Evolutionary conservation across 345 rosid genomes (phyloP), one percentile per base, ranked within the genome.

Genomic region (Citrus unshiu): DNA sequence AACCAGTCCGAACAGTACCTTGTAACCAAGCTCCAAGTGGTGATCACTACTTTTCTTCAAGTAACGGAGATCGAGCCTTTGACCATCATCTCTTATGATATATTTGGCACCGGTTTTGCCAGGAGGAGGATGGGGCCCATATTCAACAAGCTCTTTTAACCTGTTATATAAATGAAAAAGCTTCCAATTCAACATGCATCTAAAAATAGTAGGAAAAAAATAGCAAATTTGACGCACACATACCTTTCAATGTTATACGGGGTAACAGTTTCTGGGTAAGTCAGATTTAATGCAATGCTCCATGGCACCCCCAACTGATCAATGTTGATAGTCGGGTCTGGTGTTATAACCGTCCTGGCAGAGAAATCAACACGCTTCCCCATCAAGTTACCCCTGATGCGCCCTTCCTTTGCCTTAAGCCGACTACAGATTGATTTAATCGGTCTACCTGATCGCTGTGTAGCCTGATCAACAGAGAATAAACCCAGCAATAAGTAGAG

Each of bases 291-390:
- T 27, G 97, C 98, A 78, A 93, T 95, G 86, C 98, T 95, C 99
- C 98, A 95, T 6, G 99, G 99, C 32, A 95, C 99, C 25, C 99
- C 99, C 66, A 95, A 89, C 76, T 95, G 80, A 88, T 95, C 99
- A 51, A 95, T 93, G 84, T 95, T 95, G 61, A 95, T 92, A 72
- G 85, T 95, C 59, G 99, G 99, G 83, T 95, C 99, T n/a, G 98
- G 99, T 40, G 99, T 95, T 67, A 95, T 95, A 81, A 93, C 99
- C n/a, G 99, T 95, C 71, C 98, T 91, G 46, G 98, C 98, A 2
- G 99, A 95, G 83, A 95, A 95, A 82, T 95, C 99, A n/a, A 95
- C 99, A 21, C 99, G 88, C 81, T 95, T 95, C 18, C 99, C 99
- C 99, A 95, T 93, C 87, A 95, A 82, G 77, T 95, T 95, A 49